These are phyloP conservation scores for Candida sp. DNA, from an alignment of 1,139 yeast genomes.

Conservation along the genomic window DNA sequence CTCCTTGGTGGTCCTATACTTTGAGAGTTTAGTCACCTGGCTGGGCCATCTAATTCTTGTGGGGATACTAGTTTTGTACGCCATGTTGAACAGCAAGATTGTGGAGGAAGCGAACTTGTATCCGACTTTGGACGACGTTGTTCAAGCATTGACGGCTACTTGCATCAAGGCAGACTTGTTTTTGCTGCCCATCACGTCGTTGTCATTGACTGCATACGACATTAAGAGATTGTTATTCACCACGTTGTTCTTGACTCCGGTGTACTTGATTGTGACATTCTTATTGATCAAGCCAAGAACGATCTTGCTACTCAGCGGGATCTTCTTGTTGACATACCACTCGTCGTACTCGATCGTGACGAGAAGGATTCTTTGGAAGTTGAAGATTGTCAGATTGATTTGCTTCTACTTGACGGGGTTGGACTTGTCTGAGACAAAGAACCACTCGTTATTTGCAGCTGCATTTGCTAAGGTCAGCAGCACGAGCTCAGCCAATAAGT, in stretches of 20 bases:
- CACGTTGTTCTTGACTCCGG: slow-evolving; percentile 83
- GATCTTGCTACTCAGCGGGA: slow-evolving; percentile 62
- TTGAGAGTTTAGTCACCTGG: slow-evolving; percentile 73
- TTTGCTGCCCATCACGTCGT: slow-evolving; percentile 74
- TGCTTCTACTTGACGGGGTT: slow-evolving; percentile 87
- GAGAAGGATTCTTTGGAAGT: slow-evolving; percentile 83
- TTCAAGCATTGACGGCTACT: slow-evolving; percentile 78
- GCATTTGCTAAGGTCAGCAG: slow-evolving; percentile 64
- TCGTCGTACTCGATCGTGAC: slow-evolving; percentile 85
- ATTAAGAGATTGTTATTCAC: slow-evolving; percentile 81
- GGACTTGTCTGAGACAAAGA: slow-evolving; percentile 67
- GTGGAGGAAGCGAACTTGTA: slow-evolving; percentile 59
- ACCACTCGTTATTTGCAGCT: slow-evolving; percentile 55
- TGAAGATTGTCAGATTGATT: slow-evolving; percentile 68
- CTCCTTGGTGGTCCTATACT: slow-evolving; percentile 68
- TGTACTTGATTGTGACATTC: slow-evolving; percentile 71
- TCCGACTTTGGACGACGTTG: slow-evolving; percentile 89
- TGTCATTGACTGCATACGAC: slow-evolving; percentile 76
- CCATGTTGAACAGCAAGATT: slow-evolving; percentile 56
- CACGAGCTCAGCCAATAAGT: slow-evolving; percentile 16
- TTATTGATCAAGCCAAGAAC: slow-evolving; percentile 74
- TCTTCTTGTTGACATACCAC: slow-evolving; percentile 79
- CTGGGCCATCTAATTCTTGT: slow-evolving; percentile 82
- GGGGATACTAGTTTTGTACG: slow-evolving; percentile 67
- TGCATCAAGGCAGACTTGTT: slow-evolving; percentile 79